Base-by-base conservation (phyloP, 2,329 filamentous ascomycete genomes). In the Pseudogymnoascus sp. region DNA sequence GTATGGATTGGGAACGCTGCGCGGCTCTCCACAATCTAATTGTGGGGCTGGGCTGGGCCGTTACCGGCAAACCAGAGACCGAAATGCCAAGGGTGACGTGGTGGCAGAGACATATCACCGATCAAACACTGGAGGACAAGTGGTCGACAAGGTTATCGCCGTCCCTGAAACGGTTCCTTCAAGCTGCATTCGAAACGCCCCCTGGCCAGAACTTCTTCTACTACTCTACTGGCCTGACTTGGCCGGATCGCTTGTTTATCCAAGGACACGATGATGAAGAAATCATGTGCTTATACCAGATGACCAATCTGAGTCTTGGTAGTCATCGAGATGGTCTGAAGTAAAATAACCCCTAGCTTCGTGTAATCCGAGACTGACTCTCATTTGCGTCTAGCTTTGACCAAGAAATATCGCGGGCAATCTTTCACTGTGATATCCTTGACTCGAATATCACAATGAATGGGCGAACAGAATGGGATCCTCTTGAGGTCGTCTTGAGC, bases 1-100 rank as follows among this genome's bases (percentile, higher is more conserved):
- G 65, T 31, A 63, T 68, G 65, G 65, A 67, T 50, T 66, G 62
- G 50, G 63, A 66, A 38, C 66, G 66, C 4, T 68, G 67, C 53
- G 67, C 67, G n/a, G 61, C 63, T 56, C 31, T 68, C 25, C 66
- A 68, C 40, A 68, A 68, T 40, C 14, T 42, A 5, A 63, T 68
- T 11, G 25, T 65, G 10, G 18, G 61, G 28, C 31, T 63, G 2
- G 67, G 63, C 28, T 68, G 66, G 64, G 28, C 59, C 38, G 37
- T 11, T n/a, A 59, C 10, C 0, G 59, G 60, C 25, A 25, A 56
- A 28, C n/a, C 16, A 50, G 50, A 61, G 38, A 28, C 42, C 1
- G 60, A 62, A 25, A 62, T 66, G 47, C 63, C 62, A n/a, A 64
- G 50, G 25, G 23, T 25, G 18, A 65, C 61, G 3, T 66, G 65